Conservation (phyloP, 202 grass and related monocot genomes). For the Zizania palustris region DNA sequence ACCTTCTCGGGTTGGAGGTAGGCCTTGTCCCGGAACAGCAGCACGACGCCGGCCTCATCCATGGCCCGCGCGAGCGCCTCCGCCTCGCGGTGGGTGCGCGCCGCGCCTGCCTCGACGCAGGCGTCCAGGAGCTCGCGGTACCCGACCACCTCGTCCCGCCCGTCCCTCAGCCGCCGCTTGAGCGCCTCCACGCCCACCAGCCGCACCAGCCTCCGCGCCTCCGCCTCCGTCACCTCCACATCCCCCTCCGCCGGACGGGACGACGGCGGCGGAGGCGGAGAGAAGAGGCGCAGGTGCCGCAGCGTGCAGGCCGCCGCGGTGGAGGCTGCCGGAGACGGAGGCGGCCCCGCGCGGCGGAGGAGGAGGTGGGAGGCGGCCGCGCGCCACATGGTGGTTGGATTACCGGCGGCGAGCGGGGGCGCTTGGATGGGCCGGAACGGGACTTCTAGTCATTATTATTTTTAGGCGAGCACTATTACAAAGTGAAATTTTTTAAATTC, state of each 20-base stretch:
- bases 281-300: constrained; percentile 41
- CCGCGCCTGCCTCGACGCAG: constrained; percentile 51
- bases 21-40: constrained; percentile 67
- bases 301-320: background rate
- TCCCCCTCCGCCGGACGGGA: background rate
- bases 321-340: background rate
- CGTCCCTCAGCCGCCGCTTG: constrained; percentile 57
- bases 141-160: constrained; percentile 44
- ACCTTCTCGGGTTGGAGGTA: constrained; percentile 73
- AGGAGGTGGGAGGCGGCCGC: constrained; percentile 41
- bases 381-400: constrained; percentile 42
- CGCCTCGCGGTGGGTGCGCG: constrained; percentile 51
- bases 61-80: constrained; percentile 47
- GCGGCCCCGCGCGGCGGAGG: background rate
- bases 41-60: constrained; percentile 60
- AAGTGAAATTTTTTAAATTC: too few species aligned
- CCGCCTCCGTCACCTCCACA: constrained; percentile 40
- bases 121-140: constrained; percentile 60
- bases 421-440: too few species aligned
- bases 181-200: constrained; percentile 60
- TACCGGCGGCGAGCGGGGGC: too few species aligned
- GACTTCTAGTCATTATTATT: too few species aligned
- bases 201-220: constrained; percentile 60
- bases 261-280: background rate
- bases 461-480: too few species aligned